Evolutionary conservation across 768 basidiomycete species (phyloP).

Genomic region (Crepidotus variabilis): DNA sequence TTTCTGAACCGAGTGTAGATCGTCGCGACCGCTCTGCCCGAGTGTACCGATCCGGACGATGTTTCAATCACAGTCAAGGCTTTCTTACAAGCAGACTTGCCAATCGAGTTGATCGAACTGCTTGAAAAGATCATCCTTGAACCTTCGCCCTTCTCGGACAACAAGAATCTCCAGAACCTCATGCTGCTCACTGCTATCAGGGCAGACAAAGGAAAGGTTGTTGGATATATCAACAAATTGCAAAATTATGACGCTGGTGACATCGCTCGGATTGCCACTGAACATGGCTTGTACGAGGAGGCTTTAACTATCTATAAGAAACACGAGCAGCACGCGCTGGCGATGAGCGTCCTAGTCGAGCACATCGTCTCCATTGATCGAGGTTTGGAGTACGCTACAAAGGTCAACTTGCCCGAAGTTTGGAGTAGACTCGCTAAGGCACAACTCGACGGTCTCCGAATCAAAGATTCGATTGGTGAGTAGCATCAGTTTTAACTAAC

Average conservation of each 20-base stretch:
- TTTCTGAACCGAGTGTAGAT: slow-evolving; percentile 44
- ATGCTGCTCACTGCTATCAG: slow-evolving; percentile 93
- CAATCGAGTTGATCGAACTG: slow-evolving; percentile 94
- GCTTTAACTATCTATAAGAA: slow-evolving; percentile 98
- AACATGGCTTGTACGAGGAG: slow-evolving; percentile 94
- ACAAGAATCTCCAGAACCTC: slow-evolving; percentile 94
- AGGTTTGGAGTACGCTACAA: slow-evolving; percentile 92
- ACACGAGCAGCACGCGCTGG: slow-evolving; percentile 90
- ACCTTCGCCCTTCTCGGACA: slow-evolving; percentile 96
- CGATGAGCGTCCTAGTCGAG: slow-evolving; percentile 97
- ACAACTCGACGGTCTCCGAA: slow-evolving; percentile 94
- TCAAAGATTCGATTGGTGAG: slow-evolving; percentile 95
- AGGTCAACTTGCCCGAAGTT: slow-evolving; percentile 93
- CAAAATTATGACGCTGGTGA: slow-evolving; percentile 93
- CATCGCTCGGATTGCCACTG: slow-evolving; percentile 95
- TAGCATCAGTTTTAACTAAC: background rate
- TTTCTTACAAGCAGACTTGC: slow-evolving; percentile 95
- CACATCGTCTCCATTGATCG: slow-evolving; percentile 98
- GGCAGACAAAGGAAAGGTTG: slow-evolving; percentile 97
- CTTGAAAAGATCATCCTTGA: slow-evolving; percentile 99
- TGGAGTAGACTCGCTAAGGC: slow-evolving; percentile 99
- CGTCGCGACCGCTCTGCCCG: slow-evolving; percentile 91
- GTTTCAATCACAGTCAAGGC: slow-evolving; percentile 98
- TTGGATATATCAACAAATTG: slow-evolving; percentile 96
- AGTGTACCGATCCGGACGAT: slow-evolving; percentile 97